Conservation (phyloP, 805 yeast genomes). For the Metschnikowia vanudenii region DNA sequence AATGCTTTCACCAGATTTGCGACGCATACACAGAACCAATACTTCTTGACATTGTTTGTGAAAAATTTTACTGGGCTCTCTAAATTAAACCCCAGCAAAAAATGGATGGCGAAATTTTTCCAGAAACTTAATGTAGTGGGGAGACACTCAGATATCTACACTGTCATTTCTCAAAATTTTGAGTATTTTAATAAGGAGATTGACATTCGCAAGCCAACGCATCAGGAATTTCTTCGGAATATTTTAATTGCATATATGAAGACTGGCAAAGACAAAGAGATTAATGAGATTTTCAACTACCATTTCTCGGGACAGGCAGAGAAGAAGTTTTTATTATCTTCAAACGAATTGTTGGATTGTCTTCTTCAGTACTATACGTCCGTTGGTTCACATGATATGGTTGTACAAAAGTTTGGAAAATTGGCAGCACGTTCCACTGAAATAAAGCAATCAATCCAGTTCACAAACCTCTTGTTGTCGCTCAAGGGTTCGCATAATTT, state of each 20-base stretch:
- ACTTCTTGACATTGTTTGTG: conserved; percentile 19
- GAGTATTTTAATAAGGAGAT: conserved; percentile 9
- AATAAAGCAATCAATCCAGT: conserved; percentile 19
- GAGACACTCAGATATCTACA: conserved; percentile 3
- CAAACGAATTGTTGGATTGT: conserved; percentile 20
- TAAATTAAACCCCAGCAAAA: conserved; percentile 9
- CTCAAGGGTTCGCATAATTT: conserved; percentile 11
- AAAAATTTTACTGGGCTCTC: conserved; percentile 13
- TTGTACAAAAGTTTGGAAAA: conserved; percentile 20
- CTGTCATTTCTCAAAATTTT: conserved; percentile 4
- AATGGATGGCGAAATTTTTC: conserved; percentile 24
- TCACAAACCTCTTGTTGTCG: conserved; percentile 23
- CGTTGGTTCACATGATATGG: conserved; percentile 19
- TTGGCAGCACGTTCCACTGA: conserved; percentile 16
- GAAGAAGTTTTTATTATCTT: conserved; percentile 16
- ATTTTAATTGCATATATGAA: conserved; percentile 18
- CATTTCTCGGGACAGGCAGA: conserved; percentile 15
- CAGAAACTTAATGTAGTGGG: conserved; percentile 14
- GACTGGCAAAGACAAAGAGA: conserved; percentile 14
- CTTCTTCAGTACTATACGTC: conserved; percentile 26
- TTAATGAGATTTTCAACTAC: conserved; percentile 20
- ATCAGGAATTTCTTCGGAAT: conserved; percentile 7
- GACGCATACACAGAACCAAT: conserved; percentile 20
- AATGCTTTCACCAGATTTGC: conserved; percentile 7
- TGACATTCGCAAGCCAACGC: neutral